These are phyloP conservation scores for Salix viminalis DNA, from an alignment of 345 rosid species.

Conservation along the genomic window DNA sequence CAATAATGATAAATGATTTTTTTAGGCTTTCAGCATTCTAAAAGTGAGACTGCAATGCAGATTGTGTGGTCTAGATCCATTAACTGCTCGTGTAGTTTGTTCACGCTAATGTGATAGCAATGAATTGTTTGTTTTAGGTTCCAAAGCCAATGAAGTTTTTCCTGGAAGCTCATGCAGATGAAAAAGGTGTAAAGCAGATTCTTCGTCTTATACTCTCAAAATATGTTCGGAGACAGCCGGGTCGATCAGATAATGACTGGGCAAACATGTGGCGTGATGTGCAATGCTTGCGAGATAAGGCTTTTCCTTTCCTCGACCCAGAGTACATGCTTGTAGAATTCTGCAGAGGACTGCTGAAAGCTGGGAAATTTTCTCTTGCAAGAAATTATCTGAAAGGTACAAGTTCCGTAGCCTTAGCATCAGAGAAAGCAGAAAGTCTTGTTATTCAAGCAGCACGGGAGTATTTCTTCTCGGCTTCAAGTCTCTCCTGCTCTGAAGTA, in stretches of 20 bases:
- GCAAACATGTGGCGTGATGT: constrained; percentile 96
- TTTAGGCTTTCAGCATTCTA: neutral
- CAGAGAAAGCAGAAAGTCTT: constrained; percentile 87
- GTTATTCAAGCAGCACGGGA: constrained; percentile 92
- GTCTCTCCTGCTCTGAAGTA: constrained; percentile 85
- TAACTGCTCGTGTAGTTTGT: neutral
- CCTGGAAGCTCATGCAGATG: constrained; percentile 73
- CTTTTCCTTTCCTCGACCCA: constrained; percentile 80
- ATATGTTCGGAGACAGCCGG: constrained; percentile 78
- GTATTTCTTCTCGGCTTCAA: constrained; percentile 91
- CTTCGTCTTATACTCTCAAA: constrained; percentile 90
- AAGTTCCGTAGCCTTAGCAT: constrained; percentile 67
- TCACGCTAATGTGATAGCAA: neutral
- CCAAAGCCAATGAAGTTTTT: constrained; percentile 79
- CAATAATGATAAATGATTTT: neutral
- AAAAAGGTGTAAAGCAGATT: constrained; percentile 83
- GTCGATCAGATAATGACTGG: constrained; percentile 94
- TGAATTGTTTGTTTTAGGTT: constrained; percentile 47
- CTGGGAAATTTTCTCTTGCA: constrained; percentile 94
- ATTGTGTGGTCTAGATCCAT: neutral
- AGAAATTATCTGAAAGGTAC: constrained; percentile 92
- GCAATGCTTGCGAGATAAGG: constrained; percentile 75
- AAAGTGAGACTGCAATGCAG: neutral
- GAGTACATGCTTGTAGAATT: constrained; percentile 87
- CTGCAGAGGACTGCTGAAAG: constrained; percentile 93